Evolutionary conservation across 2,329 filamentous ascomycete genomes (phyloP).

Genomic region (Phialophora verrucosa): DNA sequence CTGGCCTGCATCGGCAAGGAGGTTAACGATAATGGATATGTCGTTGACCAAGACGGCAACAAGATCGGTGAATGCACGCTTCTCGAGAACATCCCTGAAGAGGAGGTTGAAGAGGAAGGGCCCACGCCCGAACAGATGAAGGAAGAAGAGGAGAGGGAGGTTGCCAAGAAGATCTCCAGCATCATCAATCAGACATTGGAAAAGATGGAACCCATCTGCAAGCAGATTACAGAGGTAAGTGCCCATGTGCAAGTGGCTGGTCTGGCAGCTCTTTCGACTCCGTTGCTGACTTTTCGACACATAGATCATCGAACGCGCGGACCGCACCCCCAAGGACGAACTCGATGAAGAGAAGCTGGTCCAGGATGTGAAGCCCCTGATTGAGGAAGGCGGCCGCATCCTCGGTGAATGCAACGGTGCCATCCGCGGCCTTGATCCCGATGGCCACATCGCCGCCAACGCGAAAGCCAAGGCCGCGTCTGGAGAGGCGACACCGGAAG

Average conservation of each 20-base stretch:
- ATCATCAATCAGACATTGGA: slow-evolving; percentile 81
- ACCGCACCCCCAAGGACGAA: slow-evolving; percentile 81
- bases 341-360: slow-evolving; percentile 90
- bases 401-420: slow-evolving; percentile 84
- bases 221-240: slow-evolving; percentile 78
- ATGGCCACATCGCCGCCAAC: slow-evolving; percentile 81
- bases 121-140: slow-evolving; percentile 53
- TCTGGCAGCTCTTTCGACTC: not conserved
- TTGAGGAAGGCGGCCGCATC: slow-evolving; percentile 83
- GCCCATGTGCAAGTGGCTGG: not conserved
- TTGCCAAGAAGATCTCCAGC: slow-evolving; percentile 75
- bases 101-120: slow-evolving; percentile 50
- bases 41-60: slow-evolving; percentile 65
- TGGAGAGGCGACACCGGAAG: slow-evolving; percentile 78
- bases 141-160: slow-evolving; percentile 72
- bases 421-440: slow-evolving; percentile 86
- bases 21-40: slow-evolving; percentile 59
- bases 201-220: slow-evolving; percentile 81
- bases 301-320: slow-evolving; percentile 77
- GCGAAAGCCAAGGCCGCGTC: slow-evolving; percentile 80
- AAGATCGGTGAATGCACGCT: slow-evolving; percentile 68
- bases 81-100: slow-evolving; percentile 62
- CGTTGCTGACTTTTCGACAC: slow-evolving; percentile 34
- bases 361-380: slow-evolving; percentile 81
- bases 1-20: slow-evolving; percentile 50